Percentiles rank a stretch among this genome's conserved stretches.
phyloP scores from a whole-genome alignment of 2,329 filamentous ascomycete genomes.

The Alternaria infectoria region DNA sequence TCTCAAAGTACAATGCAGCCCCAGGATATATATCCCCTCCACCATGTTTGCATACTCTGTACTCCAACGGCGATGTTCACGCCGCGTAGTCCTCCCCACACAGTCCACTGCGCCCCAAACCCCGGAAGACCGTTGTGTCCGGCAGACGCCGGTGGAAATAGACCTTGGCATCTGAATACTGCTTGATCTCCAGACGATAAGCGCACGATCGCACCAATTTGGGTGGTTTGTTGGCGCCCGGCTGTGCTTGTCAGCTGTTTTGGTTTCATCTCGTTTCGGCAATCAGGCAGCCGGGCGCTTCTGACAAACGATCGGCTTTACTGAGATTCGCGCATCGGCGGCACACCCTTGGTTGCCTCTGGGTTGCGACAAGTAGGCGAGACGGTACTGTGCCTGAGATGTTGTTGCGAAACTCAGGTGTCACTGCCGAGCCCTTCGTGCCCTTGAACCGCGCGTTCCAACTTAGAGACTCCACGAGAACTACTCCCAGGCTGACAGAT shows the following conservation, averaged over 20 bases:
- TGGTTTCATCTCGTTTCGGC: constrained; percentile 35
- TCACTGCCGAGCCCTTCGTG: not conserved
- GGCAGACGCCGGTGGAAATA: constrained; percentile 6
- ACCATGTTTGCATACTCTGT: not conserved
- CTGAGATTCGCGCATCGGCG: constrained; percentile 1
- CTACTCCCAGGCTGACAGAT: not conserved
- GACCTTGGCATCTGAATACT: constrained; percentile 8
- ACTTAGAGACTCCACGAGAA: not conserved
- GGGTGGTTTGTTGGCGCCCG: constrained; percentile 9
- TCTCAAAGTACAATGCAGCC: constrained; percentile 1
- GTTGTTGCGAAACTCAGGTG: not conserved
- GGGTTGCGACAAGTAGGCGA: not conserved
- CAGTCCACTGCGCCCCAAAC: constrained; percentile 11
- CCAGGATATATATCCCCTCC: constrained; percentile 25
- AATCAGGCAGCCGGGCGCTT: constrained; percentile 22
- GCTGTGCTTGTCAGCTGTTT: constrained; percentile 26
- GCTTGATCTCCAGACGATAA: constrained; percentile 20
- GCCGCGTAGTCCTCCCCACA: constrained; percentile 24
- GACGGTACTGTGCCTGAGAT: not conserved
- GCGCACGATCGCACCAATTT: constrained; percentile 17
- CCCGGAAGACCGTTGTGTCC: constrained; percentile 2
- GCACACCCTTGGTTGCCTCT: not conserved
- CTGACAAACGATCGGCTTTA: not conserved
- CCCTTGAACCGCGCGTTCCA: not conserved
- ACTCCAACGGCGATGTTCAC: constrained; percentile 13